Evolutionary conservation across 208 protist genomes (phyloP), one percentile per base, ranked within the genome.

Genomic region (Acanthamoeba culbertsoni): DNA sequence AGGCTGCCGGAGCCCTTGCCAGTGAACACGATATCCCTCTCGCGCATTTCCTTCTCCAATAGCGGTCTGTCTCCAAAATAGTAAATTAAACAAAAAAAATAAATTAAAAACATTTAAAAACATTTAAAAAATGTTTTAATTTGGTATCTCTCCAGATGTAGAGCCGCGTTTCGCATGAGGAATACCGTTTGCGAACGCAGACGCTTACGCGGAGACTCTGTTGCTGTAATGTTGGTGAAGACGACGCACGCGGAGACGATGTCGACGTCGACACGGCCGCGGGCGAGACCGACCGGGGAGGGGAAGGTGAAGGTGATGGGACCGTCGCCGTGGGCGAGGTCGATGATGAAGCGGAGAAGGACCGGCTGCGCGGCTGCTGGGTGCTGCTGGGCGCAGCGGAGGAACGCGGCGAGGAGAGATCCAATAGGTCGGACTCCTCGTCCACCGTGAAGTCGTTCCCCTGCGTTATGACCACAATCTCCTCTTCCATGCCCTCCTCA

Each of bases 111-210:
- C n/a, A n/a, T n/a, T n/a, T n/a, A n/a, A n/a, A n/a, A n/a, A n/a
- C n/a, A n/a, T n/a, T n/a, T n/a, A n/a, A n/a, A n/a, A n/a, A n/a
- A n/a, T n/a, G n/a, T n/a, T n/a, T 55, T 55, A 55, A 55, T 23
- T 55, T 12, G 18, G 51, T 2, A 23, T 8, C 48, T 55, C 48
- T 28, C 28, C 20, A 7, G 59, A 68, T n/a, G 31, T 68, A n/a
- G 14, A 68, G 48, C 8, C 48, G 18, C 48, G 48, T 23, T 55
- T 23, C 48, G 48, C 48, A 55, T 18, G 18, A 55, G 48, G 18
- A 10, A 68, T n/a, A 75, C 75, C 75, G 14, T 37, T 86, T 86
- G 43, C 75, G 75, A 14, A 86, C 75, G 33, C 75, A 86, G 7
- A 86, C 75, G 75, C 75, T 59, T 12, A 86, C 75, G 3, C 75